Conservation (phyloP, 75 land plant species). For the Picea glauca region DNA sequence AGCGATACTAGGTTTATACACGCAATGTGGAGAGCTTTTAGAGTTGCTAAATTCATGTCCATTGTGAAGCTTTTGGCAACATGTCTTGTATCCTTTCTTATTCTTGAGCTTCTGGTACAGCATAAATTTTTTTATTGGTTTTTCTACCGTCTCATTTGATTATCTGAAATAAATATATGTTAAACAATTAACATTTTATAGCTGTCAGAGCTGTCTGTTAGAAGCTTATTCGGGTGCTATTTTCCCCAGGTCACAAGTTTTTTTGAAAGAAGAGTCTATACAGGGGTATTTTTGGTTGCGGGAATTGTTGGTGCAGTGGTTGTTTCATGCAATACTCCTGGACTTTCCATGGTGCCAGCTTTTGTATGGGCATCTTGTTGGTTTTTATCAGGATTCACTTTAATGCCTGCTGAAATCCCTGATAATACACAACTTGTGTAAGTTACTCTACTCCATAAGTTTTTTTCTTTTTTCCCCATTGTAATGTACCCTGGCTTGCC, state of each 20-base stretch:
- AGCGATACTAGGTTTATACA: conserved; percentile 37
- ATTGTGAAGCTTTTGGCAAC: conserved; percentile 29
- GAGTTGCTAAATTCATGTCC: conserved; percentile 17
- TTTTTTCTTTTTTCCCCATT: too few relatives aligned
- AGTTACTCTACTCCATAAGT: conserved; percentile 13
- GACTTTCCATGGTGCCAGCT: conserved; percentile 49
- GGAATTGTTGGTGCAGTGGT: conserved; percentile 65
- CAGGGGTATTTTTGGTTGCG: conserved; percentile 65
- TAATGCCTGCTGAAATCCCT: conserved; percentile 92
- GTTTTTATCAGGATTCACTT: conserved; percentile 82
- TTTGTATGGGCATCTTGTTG: conserved; percentile 78
- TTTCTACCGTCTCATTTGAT: not conserved
- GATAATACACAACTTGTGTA: conserved; percentile 82
- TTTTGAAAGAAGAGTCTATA: conserved; percentile 76
- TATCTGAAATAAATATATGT: not conserved
- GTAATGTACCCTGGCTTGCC: too few relatives aligned
- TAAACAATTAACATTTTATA: not conserved
- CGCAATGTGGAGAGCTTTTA: conserved; percentile 46
- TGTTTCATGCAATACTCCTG: conserved; percentile 36
- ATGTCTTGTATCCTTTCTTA: conserved; percentile 39
- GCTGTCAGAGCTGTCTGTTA: not conserved
- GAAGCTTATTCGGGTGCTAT: not conserved
- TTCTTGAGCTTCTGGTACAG: conserved; percentile 84
- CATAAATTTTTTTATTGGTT: conserved; percentile 11
- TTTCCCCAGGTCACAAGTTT: conserved; percentile 78